Evolutionary conservation across 257 asterid species (phyloP).

Genomic region (Solanum bulbocastanum): DNA sequence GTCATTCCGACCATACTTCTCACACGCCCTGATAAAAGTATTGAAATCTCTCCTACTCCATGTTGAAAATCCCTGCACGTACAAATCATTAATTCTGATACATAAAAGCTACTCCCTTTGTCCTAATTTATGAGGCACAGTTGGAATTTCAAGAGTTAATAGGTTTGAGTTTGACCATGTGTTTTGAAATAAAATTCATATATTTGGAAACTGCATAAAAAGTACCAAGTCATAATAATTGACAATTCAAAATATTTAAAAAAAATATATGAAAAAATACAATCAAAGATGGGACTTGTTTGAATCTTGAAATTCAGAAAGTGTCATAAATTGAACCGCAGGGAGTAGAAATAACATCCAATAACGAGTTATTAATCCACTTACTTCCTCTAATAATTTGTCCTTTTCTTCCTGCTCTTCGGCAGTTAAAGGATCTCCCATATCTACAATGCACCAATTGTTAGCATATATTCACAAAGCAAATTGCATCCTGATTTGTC

Average conservation of each 20-base stretch:
- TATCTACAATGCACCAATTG: conserved; percentile 31
- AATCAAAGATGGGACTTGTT: background rate
- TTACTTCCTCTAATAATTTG: conserved; percentile 68
- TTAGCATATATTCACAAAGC: conserved; percentile 13
- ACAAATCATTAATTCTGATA: background rate
- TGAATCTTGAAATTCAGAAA: background rate
- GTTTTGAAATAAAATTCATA: background rate
- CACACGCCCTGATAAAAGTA: conserved; percentile 93
- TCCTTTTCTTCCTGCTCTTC: conserved; percentile 99
- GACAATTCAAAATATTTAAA: background rate
- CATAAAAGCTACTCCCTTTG: background rate
- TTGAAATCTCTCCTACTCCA: conserved; percentile 98
- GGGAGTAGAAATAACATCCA: background rate
- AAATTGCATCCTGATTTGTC: background rate
- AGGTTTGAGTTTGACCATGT: background rate
- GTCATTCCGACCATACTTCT: conserved; percentile 88
- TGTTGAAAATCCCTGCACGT: conserved; percentile 78
- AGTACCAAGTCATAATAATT: background rate
- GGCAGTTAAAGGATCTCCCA: conserved; percentile 93
- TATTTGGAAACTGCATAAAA: background rate
- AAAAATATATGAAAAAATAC: background rate
- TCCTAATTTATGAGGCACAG: background rate
- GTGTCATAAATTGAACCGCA: background rate
- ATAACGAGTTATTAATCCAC: conserved; percentile 1
- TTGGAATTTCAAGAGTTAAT: background rate